Conservation (phyloP, 1,284 basidiomycete genomes). For the Takashimella tepidaria region DNA sequence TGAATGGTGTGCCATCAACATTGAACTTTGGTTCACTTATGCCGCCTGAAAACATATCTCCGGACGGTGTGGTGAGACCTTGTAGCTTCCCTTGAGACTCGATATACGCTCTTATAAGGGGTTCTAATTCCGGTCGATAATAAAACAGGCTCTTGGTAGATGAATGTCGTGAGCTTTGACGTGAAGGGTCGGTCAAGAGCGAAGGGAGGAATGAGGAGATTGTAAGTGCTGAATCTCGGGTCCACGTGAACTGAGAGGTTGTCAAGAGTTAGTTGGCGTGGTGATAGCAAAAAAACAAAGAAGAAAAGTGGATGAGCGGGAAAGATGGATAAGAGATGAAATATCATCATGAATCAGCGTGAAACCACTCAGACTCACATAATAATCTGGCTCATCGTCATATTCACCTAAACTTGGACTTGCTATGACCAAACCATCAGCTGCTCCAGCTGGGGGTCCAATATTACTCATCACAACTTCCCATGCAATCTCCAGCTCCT, state of each 20-base stretch:
- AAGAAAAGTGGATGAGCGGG: not conserved
- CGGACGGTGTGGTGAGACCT: conserved; percentile 45
- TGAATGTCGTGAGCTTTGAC: no score
- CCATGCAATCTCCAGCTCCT: conserved; percentile 18
- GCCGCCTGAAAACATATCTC: conserved; percentile 49
- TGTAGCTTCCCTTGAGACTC: conserved; percentile 46
- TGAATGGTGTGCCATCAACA: conserved; percentile 46
- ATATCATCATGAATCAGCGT: not conserved
- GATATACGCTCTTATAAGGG: conserved; percentile 39
- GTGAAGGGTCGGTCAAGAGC: conserved; percentile 11
- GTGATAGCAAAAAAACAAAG: not conserved
- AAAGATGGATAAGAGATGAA: not conserved
- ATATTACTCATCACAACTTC: conserved; percentile 36
- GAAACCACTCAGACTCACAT: conserved; percentile 20
- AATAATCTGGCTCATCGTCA: conserved; percentile 49
- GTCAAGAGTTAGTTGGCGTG: not conserved
- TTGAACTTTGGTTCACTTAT: conserved; percentile 55
- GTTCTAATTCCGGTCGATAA: conserved; percentile 18
- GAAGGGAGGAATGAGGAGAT: conserved; percentile 33
- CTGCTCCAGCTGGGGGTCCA: conserved; percentile 39
- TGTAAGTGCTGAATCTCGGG: conserved; percentile 48
- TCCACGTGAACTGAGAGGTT: conserved; percentile 49
- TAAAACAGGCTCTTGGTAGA: not conserved
- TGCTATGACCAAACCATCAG: conserved; percentile 48
- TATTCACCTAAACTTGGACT: conserved; percentile 37